phyloP scores from a whole-genome alignment of 2,329 filamentous ascomycete species.

The Fonsecaea pedrosoi region DNA sequence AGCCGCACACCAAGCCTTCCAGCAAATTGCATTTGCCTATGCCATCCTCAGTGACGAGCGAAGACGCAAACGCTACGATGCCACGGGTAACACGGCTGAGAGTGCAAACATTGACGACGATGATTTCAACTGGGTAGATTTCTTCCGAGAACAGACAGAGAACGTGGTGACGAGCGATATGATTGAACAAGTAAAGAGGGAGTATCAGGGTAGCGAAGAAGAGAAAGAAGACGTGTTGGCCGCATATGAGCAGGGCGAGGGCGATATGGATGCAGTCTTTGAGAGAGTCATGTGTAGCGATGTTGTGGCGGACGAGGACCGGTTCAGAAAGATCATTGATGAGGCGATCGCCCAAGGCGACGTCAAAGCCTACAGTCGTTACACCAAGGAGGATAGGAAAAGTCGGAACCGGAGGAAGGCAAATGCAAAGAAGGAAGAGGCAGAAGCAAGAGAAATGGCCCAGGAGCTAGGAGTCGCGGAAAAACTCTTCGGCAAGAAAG shows the following conservation, averaged over 20 bases:
- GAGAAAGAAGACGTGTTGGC: slow-evolving; percentile 78
- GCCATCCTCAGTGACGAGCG: slow-evolving; percentile 84
- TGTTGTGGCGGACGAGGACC: slow-evolving; percentile 80
- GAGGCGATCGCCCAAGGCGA: slow-evolving; percentile 74
- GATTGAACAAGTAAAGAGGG: slow-evolving; percentile 75
- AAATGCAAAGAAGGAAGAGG: slow-evolving; percentile 69
- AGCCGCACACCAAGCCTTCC: slow-evolving; percentile 79
- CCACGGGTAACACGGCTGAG: slow-evolving; percentile 87
- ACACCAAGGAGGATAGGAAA: slow-evolving; percentile 74
- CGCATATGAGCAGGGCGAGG: slow-evolving; percentile 75
- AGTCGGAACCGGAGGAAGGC: slow-evolving; percentile 66
- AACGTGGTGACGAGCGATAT: slow-evolving; percentile 75
- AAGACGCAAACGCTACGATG: slow-evolving; percentile 84
- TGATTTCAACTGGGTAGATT: slow-evolving; percentile 88
- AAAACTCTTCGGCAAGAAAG: slow-evolving; percentile 67
- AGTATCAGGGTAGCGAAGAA: slow-evolving; percentile 86
- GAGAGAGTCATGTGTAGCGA: slow-evolving; percentile 85
- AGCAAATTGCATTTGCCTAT: slow-evolving; percentile 91
- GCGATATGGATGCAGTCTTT: slow-evolving; percentile 79
- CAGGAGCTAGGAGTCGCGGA: slow-evolving; percentile 77
- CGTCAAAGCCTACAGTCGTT: slow-evolving; percentile 71
- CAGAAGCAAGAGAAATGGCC: slow-evolving; percentile 76
- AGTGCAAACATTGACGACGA: slow-evolving; percentile 73
- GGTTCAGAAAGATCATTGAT: slow-evolving; percentile 82
- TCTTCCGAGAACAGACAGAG: slow-evolving; percentile 83